These are phyloP conservation scores for Cladophialophora immunda DNA, from an alignment of 2,329 filamentous ascomycete species.

Conservation along the genomic window DNA sequence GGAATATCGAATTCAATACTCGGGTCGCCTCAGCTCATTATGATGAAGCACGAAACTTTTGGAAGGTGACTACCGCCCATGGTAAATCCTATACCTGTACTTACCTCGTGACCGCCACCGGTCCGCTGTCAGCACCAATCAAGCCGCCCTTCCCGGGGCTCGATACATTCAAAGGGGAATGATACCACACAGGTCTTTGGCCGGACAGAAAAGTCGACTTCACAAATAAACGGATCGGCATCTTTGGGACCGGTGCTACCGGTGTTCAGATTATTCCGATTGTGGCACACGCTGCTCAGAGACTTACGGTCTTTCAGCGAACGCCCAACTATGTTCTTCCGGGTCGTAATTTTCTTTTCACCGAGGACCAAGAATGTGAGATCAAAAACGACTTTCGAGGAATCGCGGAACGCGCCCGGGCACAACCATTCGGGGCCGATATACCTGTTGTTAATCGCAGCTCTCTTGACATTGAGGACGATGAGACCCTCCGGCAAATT, in stretches of 20 bases:
- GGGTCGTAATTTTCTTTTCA: constrained; percentile 20
- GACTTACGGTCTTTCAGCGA: constrained; percentile 61
- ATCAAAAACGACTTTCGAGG: constrained; percentile 33
- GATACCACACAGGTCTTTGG: constrained; percentile 69
- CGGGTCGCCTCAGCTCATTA: constrained; percentile 53
- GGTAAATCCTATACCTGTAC: constrained; percentile 49
- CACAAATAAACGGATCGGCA: constrained; percentile 65
- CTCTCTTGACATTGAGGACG: constrained; percentile 16
- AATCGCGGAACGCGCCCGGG: constrained; percentile 43
- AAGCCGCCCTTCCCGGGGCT: constrained; percentile 69
- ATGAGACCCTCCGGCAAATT: constrained; percentile 39
- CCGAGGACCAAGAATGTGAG: constrained; percentile 43
- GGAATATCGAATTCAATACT: constrained; percentile 55
- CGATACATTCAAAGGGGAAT: constrained; percentile 64
- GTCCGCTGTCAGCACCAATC: constrained; percentile 56
- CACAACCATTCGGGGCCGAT: constrained; percentile 44
- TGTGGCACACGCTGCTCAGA: constrained; percentile 32
- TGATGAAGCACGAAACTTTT: constrained; percentile 47
- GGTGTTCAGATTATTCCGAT: constrained; percentile 48
- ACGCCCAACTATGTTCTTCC: constrained; percentile 64
- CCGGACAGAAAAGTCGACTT: constrained; percentile 57
- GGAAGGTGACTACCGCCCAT: constrained; percentile 55
- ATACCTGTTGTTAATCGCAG: too few relatives aligned
- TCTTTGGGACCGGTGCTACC: constrained; percentile 70
- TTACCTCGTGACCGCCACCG: constrained; percentile 58